Evolutionary conservation across 228 moss, liverwort and hornwort genomes (phyloP).

Genomic region (Sphagnum fallax): DNA sequence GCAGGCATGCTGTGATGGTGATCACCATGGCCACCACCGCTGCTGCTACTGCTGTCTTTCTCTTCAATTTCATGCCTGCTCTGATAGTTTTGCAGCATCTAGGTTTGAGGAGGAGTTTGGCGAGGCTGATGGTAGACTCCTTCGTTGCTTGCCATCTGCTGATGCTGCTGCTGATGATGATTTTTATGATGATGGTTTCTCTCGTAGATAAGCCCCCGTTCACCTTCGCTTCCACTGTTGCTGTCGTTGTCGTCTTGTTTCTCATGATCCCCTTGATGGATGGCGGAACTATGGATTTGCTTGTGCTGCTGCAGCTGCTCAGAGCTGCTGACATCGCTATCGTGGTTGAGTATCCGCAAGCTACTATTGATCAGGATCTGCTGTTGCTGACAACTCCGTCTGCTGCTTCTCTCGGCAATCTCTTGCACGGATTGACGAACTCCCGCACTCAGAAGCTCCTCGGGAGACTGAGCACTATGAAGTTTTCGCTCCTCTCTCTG

Average conservation of each 20-base stretch:
- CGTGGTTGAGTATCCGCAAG: constrained; percentile 8
- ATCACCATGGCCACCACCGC: too few relatives aligned
- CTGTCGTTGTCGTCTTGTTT: constrained; percentile 7
- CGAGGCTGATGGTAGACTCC: constrained; percentile 18
- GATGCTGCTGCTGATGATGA: constrained; percentile 16
- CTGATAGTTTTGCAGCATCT: too few relatives aligned
- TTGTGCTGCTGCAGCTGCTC: background rate
- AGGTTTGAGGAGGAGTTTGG: too few relatives aligned
- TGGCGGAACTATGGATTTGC: constrained; percentile 21
- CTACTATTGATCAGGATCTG: constrained; percentile 13
- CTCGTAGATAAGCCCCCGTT: too few relatives aligned
- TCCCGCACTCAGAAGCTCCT: too few relatives aligned
- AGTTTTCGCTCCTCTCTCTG: too few relatives aligned
- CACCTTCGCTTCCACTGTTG: background rate
- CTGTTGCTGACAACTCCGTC: constrained; percentile 20
- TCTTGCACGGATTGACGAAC: constrained; percentile 17
- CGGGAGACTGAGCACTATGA: too few relatives aligned
- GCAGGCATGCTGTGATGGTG: too few relatives aligned
- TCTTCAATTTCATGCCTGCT: too few relatives aligned
- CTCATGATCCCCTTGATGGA: constrained; percentile 29
- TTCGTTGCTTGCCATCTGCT: constrained; percentile 5
- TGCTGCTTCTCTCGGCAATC: constrained; percentile 17
- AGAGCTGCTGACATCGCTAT: constrained; percentile 8
- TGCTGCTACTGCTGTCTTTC: too few relatives aligned
- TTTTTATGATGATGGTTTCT: too few relatives aligned